Conservation (phyloP, 768 basidiomycete species). For the Auricularia cornea region DNA sequence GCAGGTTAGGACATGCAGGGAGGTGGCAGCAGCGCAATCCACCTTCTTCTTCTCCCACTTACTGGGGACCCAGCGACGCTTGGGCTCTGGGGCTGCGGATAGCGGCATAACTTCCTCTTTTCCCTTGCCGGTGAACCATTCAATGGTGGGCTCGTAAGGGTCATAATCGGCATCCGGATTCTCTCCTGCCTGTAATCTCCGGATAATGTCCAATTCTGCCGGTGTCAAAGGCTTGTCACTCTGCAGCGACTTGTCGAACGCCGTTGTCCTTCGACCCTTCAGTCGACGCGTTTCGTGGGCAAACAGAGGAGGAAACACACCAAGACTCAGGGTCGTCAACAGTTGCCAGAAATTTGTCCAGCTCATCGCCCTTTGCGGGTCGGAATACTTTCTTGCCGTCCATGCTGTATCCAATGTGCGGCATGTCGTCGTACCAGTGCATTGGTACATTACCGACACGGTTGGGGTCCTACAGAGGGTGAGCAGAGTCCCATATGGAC, state of each 20-base stretch:
- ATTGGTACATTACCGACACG: slow-evolving; percentile 90
- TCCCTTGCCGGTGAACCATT: slow-evolving; percentile 96
- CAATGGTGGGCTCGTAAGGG: slow-evolving; percentile 87
- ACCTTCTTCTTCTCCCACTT: slow-evolving; percentile 99
- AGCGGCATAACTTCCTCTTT: slow-evolving; percentile 94
- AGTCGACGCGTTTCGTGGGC: neutral
- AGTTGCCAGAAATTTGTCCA: slow-evolving; percentile 92
- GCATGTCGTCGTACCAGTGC: slow-evolving; percentile 99
- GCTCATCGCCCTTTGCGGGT: slow-evolving; percentile 90
- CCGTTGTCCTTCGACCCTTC: slow-evolving; percentile 60
- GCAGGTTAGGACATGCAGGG: neutral
- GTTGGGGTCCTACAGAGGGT: slow-evolving; percentile 63
- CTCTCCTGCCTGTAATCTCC: slow-evolving; percentile 81
- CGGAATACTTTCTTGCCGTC: slow-evolving; percentile 90
- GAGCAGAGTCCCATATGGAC: slow-evolving; percentile 5
- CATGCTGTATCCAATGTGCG: slow-evolving; percentile 96
- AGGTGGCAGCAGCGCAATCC: slow-evolving; percentile 4
- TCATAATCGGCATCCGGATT: slow-evolving; percentile 86
- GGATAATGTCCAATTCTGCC: slow-evolving; percentile 93
- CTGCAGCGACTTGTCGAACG: slow-evolving; percentile 82
- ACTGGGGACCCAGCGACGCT: slow-evolving; percentile 91
- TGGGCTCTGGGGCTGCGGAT: slow-evolving; percentile 86
- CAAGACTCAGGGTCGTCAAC: slow-evolving; percentile 88
- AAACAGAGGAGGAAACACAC: slow-evolving; percentile 33
- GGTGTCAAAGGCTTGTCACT: slow-evolving; percentile 77